Evolutionary conservation across 2,329 filamentous ascomycete genomes (phyloP).

Genomic region (Daldinia sp.): DNA sequence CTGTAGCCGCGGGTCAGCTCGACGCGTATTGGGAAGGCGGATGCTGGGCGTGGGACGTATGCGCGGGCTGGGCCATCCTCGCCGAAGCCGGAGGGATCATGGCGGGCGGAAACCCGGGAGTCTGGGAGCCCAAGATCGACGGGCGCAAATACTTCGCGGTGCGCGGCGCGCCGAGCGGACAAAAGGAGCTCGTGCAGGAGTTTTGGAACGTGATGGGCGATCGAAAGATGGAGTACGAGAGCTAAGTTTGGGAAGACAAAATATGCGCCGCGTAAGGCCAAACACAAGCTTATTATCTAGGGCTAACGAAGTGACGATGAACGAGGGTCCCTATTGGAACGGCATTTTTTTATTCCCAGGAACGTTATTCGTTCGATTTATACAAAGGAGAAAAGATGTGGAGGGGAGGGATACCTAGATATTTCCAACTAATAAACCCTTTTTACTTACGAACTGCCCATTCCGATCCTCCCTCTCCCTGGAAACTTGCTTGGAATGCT

Average conservation of each 20-base stretch:
- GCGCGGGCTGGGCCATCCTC: slow-evolving; percentile 80
- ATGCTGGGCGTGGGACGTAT: slow-evolving; percentile 87
- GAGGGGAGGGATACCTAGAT: slow-evolving; percentile 27
- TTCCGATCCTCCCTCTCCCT: slow-evolving; percentile 27
- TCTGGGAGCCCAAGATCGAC: slow-evolving; percentile 71
- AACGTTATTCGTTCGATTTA: slow-evolving; percentile 6
- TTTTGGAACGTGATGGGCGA: slow-evolving; percentile 70
- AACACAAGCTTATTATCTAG: too few relatives aligned
- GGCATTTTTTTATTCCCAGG: slow-evolving; percentile 4
- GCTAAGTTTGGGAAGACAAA: slow-evolving; percentile 22
- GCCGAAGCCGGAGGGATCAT: slow-evolving; percentile 77
- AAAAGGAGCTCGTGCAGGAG: slow-evolving; percentile 69
- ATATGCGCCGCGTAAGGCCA: neutral
- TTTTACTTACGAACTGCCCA: slow-evolving; percentile 16
- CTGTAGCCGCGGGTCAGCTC: slow-evolving; percentile 73
- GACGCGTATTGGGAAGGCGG: slow-evolving; percentile 86
- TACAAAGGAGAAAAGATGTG: slow-evolving; percentile 32
- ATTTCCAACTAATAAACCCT: slow-evolving; percentile 18
- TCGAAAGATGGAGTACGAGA: slow-evolving; percentile 58
- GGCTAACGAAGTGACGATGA: slow-evolving; percentile 23
- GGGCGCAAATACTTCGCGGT: slow-evolving; percentile 69
- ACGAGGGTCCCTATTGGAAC: slow-evolving; percentile 21
- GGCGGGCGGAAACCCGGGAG: slow-evolving; percentile 76
- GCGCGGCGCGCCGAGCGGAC: slow-evolving; percentile 65
- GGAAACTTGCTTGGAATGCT: slow-evolving; percentile 38